Percentiles rank a stretch among this genome's conserved stretches.
Conservation (phyloP, 2,329 filamentous ascomycete genomes). For the Paraphaeosphaeria sporulosa region DNA sequence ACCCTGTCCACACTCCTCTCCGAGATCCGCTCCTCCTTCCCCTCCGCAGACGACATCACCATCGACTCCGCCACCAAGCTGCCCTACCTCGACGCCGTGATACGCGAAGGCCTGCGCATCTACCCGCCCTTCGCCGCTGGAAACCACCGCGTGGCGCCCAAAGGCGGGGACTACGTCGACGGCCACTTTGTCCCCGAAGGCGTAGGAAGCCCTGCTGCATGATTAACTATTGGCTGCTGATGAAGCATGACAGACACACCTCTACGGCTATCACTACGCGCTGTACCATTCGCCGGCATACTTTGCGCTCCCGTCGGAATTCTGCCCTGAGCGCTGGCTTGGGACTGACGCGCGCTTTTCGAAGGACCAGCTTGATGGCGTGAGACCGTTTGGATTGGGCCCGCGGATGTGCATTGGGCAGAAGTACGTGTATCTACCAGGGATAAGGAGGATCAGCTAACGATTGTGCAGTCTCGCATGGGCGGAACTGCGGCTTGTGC, state of each 20-base stretch:
- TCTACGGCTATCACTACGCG: constrained; percentile 26
- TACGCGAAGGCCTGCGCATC: constrained; percentile 25
- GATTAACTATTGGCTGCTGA: too few species aligned
- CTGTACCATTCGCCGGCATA: constrained; percentile 25
- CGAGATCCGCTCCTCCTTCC: constrained; percentile 20
- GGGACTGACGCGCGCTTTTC: too few species aligned
- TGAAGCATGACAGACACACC: constrained; percentile 12
- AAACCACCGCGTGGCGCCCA: constrained; percentile 14
- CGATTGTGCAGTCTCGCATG: constrained; percentile 37
- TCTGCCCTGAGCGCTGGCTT: constrained; percentile 28
- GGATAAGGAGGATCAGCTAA: constrained; percentile 17
- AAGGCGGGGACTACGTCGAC: constrained; percentile 19
- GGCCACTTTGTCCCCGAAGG: constrained; percentile 24
- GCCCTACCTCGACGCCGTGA: constrained; percentile 25
- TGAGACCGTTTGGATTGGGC: too few species aligned
- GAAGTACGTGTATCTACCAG: too few species aligned
- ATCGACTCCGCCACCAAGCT: constrained; percentile 25
- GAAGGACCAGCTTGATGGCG: too few species aligned
- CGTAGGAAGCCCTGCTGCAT: constrained; percentile 14
- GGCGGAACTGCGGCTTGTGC: constrained; percentile 47
- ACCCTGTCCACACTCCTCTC: constrained; percentile 18
- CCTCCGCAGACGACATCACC: constrained; percentile 31
- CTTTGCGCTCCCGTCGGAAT: constrained; percentile 30
- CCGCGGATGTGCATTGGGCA: too few species aligned
- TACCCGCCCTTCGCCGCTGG: constrained; percentile 23